Percentiles rank a stretch among this genome's conserved stretches.
Conservation (phyloP, 495 filamentous ascomycete species). For the Penicillium maclennaniae region DNA sequence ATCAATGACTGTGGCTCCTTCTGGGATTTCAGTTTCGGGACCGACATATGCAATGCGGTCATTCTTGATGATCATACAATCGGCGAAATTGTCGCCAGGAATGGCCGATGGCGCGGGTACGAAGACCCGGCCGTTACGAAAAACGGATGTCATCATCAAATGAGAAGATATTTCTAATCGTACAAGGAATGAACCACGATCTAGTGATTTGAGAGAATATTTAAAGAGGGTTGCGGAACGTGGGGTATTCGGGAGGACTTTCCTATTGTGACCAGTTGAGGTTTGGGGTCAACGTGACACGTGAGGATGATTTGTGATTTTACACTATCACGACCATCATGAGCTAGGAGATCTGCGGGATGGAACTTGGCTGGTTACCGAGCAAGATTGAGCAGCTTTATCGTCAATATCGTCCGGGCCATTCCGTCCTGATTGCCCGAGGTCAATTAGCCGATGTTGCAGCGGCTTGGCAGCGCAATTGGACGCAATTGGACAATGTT, state of each 20-base stretch:
- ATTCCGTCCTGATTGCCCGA: background rate
- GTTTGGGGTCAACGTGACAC: background rate
- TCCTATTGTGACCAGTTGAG: constrained; percentile 3
- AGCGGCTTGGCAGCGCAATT: constrained; percentile 16
- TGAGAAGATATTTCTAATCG: background rate
- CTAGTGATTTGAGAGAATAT: constrained; percentile 1
- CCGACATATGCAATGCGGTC: constrained; percentile 43
- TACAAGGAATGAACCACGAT: background rate
- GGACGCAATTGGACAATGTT: constrained; percentile 25
- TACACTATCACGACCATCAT: background rate
- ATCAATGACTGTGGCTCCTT: constrained; percentile 16
- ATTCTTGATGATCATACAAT: constrained; percentile 38
- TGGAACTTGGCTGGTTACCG: background rate
- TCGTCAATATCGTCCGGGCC: background rate
- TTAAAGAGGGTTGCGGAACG: constrained; percentile 8
- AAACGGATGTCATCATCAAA: constrained; percentile 35
- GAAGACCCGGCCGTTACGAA: constrained; percentile 46
- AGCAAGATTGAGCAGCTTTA: background rate
- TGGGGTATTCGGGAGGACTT: constrained; percentile 15
- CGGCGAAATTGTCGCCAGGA: constrained; percentile 31
- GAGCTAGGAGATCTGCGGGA: background rate
- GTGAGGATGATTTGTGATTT: background rate
- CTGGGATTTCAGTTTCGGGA: background rate
- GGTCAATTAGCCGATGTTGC: constrained; percentile 2
- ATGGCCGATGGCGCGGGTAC: constrained; percentile 22